phyloP scores from a whole-genome alignment of 2,329 filamentous ascomycete genomes.

The Sphaerulina populicola region DNA sequence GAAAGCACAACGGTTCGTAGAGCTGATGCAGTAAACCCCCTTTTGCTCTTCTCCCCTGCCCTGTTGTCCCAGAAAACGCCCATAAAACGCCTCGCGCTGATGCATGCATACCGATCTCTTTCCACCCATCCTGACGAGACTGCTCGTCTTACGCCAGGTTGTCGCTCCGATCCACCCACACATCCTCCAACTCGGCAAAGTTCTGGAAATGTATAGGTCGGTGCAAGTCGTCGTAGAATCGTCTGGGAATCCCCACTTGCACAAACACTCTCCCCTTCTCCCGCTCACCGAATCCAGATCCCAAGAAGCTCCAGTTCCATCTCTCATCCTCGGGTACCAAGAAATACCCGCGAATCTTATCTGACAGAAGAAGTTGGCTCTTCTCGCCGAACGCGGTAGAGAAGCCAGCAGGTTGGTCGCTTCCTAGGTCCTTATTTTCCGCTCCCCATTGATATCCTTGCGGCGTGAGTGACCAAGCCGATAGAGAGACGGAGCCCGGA shows the following conservation, averaged over 20 bases:
- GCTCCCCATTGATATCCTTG: constrained; percentile 93
- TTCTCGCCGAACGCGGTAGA: constrained; percentile 75
- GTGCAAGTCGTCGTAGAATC: constrained; percentile 89
- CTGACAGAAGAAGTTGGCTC: constrained; percentile 83
- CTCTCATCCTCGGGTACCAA: constrained; percentile 79
- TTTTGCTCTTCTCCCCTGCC: background rate
- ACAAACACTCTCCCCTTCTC: constrained; percentile 80
- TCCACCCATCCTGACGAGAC: background rate
- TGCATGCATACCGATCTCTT: background rate
- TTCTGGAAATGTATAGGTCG: constrained; percentile 92
- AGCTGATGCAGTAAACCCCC: background rate
- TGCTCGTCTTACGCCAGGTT: constrained; percentile 64
- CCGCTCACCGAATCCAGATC: constrained; percentile 72
- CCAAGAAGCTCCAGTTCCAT: constrained; percentile 99
- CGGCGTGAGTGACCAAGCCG: constrained; percentile 86
- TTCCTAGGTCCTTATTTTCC: constrained; percentile 86
- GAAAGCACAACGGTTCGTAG: too few species aligned
- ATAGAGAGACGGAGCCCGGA: constrained; percentile 87
- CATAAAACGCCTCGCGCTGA: background rate
- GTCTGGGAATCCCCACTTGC: constrained; percentile 78
- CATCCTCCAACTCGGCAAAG: constrained; percentile 94
- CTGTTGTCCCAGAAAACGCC: background rate
- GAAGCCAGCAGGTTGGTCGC: constrained; percentile 91
- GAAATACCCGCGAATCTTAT: constrained; percentile 93
- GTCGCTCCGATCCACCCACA: constrained; percentile 87